Percentiles rank a stretch among this genome's conserved stretches.
These are phyloP conservation scores for Candida jianshihensis DNA, from an alignment of 805 yeast species.

Conservation along the genomic window DNA sequence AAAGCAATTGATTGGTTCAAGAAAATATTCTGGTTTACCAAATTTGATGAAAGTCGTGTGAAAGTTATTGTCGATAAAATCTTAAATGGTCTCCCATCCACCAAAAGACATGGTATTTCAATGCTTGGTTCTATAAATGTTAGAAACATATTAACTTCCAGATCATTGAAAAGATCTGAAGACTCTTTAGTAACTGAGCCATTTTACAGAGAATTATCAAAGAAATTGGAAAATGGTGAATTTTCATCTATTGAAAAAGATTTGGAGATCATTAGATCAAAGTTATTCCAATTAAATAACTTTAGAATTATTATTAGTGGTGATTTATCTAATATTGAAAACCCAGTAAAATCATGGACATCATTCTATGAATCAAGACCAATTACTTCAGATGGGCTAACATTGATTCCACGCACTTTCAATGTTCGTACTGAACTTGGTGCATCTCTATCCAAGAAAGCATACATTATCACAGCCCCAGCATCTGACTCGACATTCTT, in stretches of 20 bases:
- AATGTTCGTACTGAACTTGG: slow-evolving; percentile 54
- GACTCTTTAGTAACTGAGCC: slow-evolving; percentile 61
- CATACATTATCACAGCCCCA: slow-evolving; percentile 65
- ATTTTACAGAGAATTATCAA: slow-evolving; percentile 41
- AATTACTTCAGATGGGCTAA: slow-evolving; percentile 8
- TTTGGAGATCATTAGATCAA: slow-evolving; percentile 44
- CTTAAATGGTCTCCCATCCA: slow-evolving; percentile 32
- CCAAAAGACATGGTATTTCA: slow-evolving; percentile 36
- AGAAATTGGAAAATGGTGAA: slow-evolving; percentile 47
- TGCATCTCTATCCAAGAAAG: slow-evolving; percentile 39
- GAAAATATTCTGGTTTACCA: slow-evolving; percentile 55
- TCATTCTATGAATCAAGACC: slow-evolving; percentile 21
- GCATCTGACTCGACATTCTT: slow-evolving; percentile 79
- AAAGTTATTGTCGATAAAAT: slow-evolving; percentile 43
- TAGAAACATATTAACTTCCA: slow-evolving; percentile 43
- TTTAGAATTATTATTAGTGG: slow-evolving; percentile 68
- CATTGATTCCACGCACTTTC: slow-evolving; percentile 45
- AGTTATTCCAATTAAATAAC: slow-evolving; percentile 50
- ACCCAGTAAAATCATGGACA: slow-evolving; percentile 59
- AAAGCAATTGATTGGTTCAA: slow-evolving; percentile 74
- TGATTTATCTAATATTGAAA: slow-evolving; percentile 43
- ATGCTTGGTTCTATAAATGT: slow-evolving; percentile 62
- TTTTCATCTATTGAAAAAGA: slow-evolving; percentile 39
- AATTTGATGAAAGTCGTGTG: slow-evolving; percentile 69
- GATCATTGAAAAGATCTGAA: slow-evolving; percentile 58